Evolutionary conservation across 2,329 filamentous ascomycete species (phyloP).

Genomic region (Fusarium sp.): DNA sequence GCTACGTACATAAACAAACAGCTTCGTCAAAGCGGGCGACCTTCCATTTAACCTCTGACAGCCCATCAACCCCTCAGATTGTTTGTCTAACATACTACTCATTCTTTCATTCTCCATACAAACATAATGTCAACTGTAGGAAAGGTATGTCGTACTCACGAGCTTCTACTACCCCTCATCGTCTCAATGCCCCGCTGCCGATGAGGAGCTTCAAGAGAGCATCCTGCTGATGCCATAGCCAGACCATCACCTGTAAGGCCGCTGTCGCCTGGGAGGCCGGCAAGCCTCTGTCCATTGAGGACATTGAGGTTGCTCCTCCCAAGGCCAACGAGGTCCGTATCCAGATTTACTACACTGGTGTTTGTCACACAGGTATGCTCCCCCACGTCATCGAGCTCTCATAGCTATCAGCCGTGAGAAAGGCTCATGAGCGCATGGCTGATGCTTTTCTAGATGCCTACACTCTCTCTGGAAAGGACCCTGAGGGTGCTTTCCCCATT

Average conservation of each 20-base stretch:
- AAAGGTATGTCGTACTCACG: slow-evolving; percentile 58
- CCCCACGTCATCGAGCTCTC: slow-evolving; percentile 23
- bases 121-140: slow-evolving; percentile 64
- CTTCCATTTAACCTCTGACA: slow-evolving; percentile 27
- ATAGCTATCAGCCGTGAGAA: not conserved
- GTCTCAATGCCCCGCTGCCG: slow-evolving; percentile 43
- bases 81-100: slow-evolving; percentile 27
- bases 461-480: slow-evolving; percentile 95
- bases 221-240: slow-evolving; percentile 38
- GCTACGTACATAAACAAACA: slow-evolving; percentile 48
- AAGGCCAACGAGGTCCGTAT: slow-evolving; percentile 96
- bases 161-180: slow-evolving; percentile 37
- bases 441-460: slow-evolving; percentile 77
- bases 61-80: slow-evolving; percentile 30
- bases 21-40: slow-evolving; percentile 18
- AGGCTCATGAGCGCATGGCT: slow-evolving; percentile 12
- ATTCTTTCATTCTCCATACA: slow-evolving; percentile 28
- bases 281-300: slow-evolving; percentile 89
- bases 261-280: slow-evolving; percentile 98
- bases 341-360: slow-evolving; percentile 96
- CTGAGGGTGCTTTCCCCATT: slow-evolving; percentile 92
- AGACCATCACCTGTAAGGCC: slow-evolving; percentile 98
- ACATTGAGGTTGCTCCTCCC: slow-evolving; percentile 91
- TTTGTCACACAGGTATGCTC: slow-evolving; percentile 90
- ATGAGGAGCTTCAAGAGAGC: slow-evolving; percentile 23